Base-by-base conservation (phyloP, 2,329 filamentous ascomycete genomes). In the Juglanconis juglandina region DNA sequence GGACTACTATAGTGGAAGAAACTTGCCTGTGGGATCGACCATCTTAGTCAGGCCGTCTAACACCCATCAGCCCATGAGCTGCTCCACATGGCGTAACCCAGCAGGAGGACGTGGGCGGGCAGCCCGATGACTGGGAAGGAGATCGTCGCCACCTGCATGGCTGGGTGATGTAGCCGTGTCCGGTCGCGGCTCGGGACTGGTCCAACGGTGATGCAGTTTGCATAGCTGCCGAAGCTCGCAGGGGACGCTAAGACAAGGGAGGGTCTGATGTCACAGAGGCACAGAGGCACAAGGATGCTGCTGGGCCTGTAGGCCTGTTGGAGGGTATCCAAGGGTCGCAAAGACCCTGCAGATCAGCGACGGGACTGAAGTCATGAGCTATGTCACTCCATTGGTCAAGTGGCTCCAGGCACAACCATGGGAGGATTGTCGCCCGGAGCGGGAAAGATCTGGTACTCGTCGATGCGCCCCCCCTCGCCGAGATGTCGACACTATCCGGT, bases 301-400 rank as follows among this genome's bases (percentile, higher is more conserved):
- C 32, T 53, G 56, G 48, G 42, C 50, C 24, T 49, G 49, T 46
- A 7, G 53, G 34, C 39, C 41, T 6, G 24, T 14, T 14, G 39
- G 8, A 44, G n/a, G 3, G 42, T 13, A 30, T 32, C 52, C 56
- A 7, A 33, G 50, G 65, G 39, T 46, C 24, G 61, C 64, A 47
- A 63, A 66, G 66, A 68, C 66, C 66, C 67, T 68, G 67, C 58
- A 61, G 66, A 68, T 68, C 64, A 35, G 52, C 59, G 53, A 64
- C 49, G 56, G 52, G 51, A 32, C 56, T 63, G 63, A 63, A 57
- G 58, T 64, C 63, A 65, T 64, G 50, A 34, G 13, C 59, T 48
- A 65, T 61, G 58, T 64, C 52, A 59, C 59, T 50, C 53, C 55
- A 61, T 60, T 59, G 55, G 58, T 49, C 60, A 53, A 37, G 37